Evolutionary conservation across 805 yeast species (phyloP).

Genomic region (Ogataea dorogensis): DNA sequence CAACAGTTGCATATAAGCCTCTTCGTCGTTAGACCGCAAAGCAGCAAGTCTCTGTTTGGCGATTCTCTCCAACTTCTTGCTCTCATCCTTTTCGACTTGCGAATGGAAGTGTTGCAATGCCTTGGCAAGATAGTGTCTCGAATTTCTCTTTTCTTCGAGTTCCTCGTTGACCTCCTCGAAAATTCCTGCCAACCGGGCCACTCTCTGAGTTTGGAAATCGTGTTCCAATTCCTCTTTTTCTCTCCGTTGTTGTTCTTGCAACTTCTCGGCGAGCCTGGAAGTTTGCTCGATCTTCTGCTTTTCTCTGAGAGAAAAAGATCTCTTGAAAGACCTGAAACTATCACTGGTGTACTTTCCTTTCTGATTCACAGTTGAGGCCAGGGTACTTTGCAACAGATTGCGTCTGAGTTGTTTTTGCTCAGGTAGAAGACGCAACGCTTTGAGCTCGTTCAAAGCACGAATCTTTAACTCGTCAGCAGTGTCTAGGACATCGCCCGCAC

Average conservation of each 20-base stretch:
- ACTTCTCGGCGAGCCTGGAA: constrained; percentile 69
- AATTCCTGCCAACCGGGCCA: constrained; percentile 37
- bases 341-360: constrained; percentile 48
- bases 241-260: constrained; percentile 66
- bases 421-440: constrained; percentile 60
- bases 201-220: constrained; percentile 48
- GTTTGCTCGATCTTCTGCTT: constrained; percentile 74
- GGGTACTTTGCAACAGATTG: constrained; percentile 42
- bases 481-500: constrained; percentile 45
- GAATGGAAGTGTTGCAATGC: constrained; percentile 49
- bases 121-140: constrained; percentile 33
- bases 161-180: constrained; percentile 33
- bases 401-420: constrained; percentile 72
- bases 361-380: constrained; percentile 45
- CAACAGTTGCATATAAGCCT: constrained; percentile 76
- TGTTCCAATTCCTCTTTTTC: constrained; percentile 56
- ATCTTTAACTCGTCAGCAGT: constrained; percentile 58
- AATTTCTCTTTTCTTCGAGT: constrained; percentile 31
- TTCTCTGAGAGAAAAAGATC: constrained; percentile 65
- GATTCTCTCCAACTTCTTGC: constrained; percentile 68
- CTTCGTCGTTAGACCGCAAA: constrained; percentile 83
- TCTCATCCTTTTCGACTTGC: constrained; percentile 69
- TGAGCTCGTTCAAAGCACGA: constrained; percentile 68
- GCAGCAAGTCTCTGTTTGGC: constrained; percentile 90
- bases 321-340: constrained; percentile 61